Percentiles rank a stretch among this genome's conserved stretches.
phyloP scores from a whole-genome alignment of 1,284 basidiomycete species.

The Earliella scabrosa region DNA sequence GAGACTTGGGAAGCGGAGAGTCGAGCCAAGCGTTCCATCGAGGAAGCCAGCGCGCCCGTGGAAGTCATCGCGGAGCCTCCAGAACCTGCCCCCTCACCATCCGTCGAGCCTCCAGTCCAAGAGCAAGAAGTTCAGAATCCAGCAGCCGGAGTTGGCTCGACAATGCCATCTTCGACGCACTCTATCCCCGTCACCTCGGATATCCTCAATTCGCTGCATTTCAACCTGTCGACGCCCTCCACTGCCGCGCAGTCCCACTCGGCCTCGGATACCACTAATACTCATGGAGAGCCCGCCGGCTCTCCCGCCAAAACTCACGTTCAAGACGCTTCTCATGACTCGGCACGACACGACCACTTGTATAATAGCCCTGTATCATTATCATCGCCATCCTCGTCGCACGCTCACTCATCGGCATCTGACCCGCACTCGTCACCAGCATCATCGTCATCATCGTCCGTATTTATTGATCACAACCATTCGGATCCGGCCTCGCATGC shows the following conservation, averaged over 20 bases:
- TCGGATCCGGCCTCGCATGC: constrained; percentile 16
- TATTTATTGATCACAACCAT: constrained; percentile 11
- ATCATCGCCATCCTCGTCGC: constrained; percentile 10
- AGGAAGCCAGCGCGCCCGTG: constrained; percentile 28
- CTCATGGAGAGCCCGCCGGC: neutral
- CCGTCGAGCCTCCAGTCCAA: constrained; percentile 1
- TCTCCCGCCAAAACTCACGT: constrained; percentile 1
- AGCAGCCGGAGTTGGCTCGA: neutral
- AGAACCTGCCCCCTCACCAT: constrained; percentile 17
- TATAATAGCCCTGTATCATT: constrained; percentile 21
- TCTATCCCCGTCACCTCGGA: constrained; percentile 8
- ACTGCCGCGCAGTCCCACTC: neutral
- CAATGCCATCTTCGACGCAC: neutral
- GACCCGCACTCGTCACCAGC: constrained; percentile 19
- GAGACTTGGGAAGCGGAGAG: constrained; percentile 78
- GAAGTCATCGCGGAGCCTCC: constrained; percentile 29
- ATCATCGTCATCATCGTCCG: constrained; percentile 3
- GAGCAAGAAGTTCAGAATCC: neutral
- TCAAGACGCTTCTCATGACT: constrained; percentile 5
- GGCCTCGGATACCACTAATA: neutral
- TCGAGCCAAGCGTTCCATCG: constrained; percentile 43
- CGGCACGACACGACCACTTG: constrained; percentile 19
- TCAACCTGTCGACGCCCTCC: constrained; percentile 1
- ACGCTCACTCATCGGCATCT: constrained; percentile 16
- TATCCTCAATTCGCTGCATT: neutral